Conservation (phyloP, 495 filamentous ascomycete species). For the Halenospora varia region DNA sequence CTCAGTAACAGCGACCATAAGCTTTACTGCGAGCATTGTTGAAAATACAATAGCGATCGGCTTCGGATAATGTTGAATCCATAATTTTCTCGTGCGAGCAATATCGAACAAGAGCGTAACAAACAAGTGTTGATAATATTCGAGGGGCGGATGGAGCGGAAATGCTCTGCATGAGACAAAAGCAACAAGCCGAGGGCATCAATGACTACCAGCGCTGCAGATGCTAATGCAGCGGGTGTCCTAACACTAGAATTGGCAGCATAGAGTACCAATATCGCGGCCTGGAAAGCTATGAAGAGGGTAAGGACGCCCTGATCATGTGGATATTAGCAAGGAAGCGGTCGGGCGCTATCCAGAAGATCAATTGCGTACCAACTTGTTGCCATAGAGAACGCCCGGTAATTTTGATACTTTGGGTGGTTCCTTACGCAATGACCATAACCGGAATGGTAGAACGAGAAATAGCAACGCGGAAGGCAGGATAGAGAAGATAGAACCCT, state of each 20-base stretch:
- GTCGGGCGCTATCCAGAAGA: background rate
- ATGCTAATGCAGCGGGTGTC: slow-evolving; percentile 12
- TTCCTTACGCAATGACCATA: slow-evolving; percentile 40
- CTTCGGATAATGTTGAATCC: slow-evolving; percentile 22
- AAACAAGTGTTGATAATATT: slow-evolving; percentile 38
- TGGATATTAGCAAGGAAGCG: slow-evolving; percentile 8
- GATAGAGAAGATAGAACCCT: slow-evolving; percentile 50
- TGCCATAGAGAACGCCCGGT: slow-evolving; percentile 11
- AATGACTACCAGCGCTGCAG: slow-evolving; percentile 9
- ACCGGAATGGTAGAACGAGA: slow-evolving; percentile 40
- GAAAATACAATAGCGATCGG: slow-evolving; percentile 38
- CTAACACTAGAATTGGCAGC: background rate
- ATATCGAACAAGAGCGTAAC: slow-evolving; percentile 38
- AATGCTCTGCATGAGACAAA: slow-evolving; percentile 31
- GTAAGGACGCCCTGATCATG: slow-evolving; percentile 11
- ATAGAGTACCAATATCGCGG: slow-evolving; percentile 8
- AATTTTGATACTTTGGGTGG: slow-evolving; percentile 38
- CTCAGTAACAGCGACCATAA: slow-evolving; percentile 46
- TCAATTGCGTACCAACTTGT: slow-evolving; percentile 18
- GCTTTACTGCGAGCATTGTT: slow-evolving; percentile 39
- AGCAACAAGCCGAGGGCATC: slow-evolving; percentile 16
- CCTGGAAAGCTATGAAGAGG: slow-evolving; percentile 16
- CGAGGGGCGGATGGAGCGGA: slow-evolving; percentile 33
- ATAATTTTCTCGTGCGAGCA: slow-evolving; percentile 37
- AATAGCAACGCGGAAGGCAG: slow-evolving; percentile 47